Evolutionary conservation across 1,139 yeast species (phyloP).

Genomic region (Sugiyamaella sp.): DNA sequence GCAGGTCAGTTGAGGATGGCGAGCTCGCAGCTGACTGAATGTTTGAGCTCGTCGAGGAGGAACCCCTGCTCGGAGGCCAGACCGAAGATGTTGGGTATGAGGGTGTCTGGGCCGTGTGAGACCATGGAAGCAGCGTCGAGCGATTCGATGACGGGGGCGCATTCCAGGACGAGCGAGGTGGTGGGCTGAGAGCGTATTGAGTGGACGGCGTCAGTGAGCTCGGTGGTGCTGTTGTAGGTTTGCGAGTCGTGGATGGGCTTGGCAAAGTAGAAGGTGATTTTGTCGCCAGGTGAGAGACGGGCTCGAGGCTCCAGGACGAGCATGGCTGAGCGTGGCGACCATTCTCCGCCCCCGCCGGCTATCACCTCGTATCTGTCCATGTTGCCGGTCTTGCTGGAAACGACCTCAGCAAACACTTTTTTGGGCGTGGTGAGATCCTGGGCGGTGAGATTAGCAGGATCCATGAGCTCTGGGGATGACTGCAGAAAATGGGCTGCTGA

Average conservation of each 20-base stretch:
- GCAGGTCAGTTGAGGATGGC: constrained; percentile 20
- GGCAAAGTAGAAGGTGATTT: constrained; percentile 51
- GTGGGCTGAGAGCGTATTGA: constrained; percentile 1
- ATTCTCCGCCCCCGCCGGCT: constrained; percentile 65
- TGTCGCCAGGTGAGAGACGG: constrained; percentile 49
- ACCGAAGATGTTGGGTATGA: constrained; percentile 36
- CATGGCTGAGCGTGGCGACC: constrained; percentile 65
- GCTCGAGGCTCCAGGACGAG: constrained; percentile 64
- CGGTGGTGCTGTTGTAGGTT: constrained; percentile 23
- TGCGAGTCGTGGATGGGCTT: constrained; percentile 25
- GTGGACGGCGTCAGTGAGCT: constrained; percentile 23
- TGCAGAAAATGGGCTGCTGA: constrained; percentile 59
- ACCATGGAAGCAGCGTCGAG: constrained; percentile 22
- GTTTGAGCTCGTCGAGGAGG: constrained; percentile 38
- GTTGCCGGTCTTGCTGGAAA: constrained; percentile 18
- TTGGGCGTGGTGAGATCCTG: constrained; percentile 32
- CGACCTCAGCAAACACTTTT: constrained; percentile 44
- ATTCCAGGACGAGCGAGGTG: constrained; percentile 29
- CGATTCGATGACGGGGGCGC: constrained; percentile 33
- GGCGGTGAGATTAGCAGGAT: constrained; percentile 43
- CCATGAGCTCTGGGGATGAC: constrained; percentile 47
- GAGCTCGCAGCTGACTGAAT: constrained; percentile 39
- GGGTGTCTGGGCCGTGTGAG: constrained; percentile 24
- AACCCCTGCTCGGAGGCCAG: constrained; percentile 43
- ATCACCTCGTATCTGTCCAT: constrained; percentile 48